Conservation (phyloP, 1,284 basidiomycete species). For the Rhodotorula sp. region DNA sequence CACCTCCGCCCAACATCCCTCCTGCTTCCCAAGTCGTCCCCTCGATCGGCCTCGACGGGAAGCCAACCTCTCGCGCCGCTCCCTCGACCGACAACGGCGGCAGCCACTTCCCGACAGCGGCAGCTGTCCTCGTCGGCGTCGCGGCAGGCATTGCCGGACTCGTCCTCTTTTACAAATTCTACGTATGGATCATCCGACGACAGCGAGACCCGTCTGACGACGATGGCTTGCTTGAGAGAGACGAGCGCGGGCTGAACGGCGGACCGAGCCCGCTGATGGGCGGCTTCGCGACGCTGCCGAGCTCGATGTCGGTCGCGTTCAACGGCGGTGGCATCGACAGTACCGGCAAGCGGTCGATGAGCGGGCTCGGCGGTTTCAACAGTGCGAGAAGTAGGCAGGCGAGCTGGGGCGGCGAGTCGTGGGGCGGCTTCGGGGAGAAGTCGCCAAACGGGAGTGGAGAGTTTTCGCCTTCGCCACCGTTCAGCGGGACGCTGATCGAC, state of each 20-base stretch:
- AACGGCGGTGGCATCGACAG: slow-evolving; percentile 9
- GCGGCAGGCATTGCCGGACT: slow-evolving; percentile 27
- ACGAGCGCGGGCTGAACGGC: slow-evolving; percentile 1
- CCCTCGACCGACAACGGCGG: slow-evolving; percentile 12
- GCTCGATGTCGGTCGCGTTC: slow-evolving; percentile 22
- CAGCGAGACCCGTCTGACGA: neutral
- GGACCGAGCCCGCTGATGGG: neutral
- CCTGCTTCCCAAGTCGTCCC: slow-evolving; percentile 28
- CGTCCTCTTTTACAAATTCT: slow-evolving; percentile 36
- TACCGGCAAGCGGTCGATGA: slow-evolving; percentile 23
- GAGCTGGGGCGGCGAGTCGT: slow-evolving; percentile 35
- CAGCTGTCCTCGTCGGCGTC: slow-evolving; percentile 38
- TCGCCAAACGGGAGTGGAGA: slow-evolving; percentile 18
- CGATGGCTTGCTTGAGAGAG: slow-evolving; percentile 4
- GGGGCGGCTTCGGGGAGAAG: slow-evolving; percentile 6
- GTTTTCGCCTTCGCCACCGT: slow-evolving; percentile 13
- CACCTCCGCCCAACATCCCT: slow-evolving; percentile 12
- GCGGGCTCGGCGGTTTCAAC: slow-evolving; percentile 11
- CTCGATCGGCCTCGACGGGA: slow-evolving; percentile 25
- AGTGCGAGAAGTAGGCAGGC: slow-evolving; percentile 9
- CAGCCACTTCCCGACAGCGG: slow-evolving; percentile 37
- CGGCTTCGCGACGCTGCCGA: slow-evolving; percentile 19
- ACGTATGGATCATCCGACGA: slow-evolving; percentile 24
- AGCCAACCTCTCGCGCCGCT: slow-evolving; percentile 3
- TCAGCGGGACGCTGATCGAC: slow-evolving; percentile 13